Percentiles rank a stretch among this genome's conserved stretches.
Conservation (phyloP, 805 yeast species). For the Tetrapisispora iriomotensis region DNA sequence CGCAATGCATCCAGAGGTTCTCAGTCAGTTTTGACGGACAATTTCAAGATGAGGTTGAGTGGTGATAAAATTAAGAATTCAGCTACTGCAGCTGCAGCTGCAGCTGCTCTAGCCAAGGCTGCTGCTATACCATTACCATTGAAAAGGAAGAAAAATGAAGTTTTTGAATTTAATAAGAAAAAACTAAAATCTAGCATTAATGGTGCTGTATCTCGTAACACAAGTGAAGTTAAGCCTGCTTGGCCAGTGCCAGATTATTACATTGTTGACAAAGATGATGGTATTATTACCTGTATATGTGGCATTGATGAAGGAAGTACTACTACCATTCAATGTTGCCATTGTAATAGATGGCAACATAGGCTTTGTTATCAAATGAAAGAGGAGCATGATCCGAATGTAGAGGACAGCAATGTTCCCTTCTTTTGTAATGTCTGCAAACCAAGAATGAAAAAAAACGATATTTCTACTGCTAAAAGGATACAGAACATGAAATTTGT, state of each 20-base stretch:
- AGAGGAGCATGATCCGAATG: conserved; percentile 55
- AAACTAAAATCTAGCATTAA: not conserved
- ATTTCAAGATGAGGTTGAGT: not conserved
- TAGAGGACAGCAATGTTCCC: conserved; percentile 45
- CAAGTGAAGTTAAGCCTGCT: conserved; percentile 10
- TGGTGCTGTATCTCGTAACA: not conserved
- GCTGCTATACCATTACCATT: conserved; percentile 66
- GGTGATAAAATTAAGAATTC: not conserved
- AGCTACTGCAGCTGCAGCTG: conserved; percentile 44
- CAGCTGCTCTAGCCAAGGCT: conserved; percentile 77
- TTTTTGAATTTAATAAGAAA: not conserved
- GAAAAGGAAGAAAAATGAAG: conserved; percentile 2
- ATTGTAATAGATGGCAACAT: conserved; percentile 91
- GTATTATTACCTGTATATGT: conserved; percentile 83
- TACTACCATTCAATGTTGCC: conserved; percentile 88
- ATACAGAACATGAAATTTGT: conserved; percentile 23
- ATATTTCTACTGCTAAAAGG: conserved; percentile 34
- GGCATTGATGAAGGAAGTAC: conserved; percentile 85
- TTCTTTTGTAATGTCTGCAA: conserved; percentile 76
- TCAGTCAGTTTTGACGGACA: not conserved
- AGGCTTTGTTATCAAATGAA: conserved; percentile 78
- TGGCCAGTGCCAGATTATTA: conserved; percentile 35
- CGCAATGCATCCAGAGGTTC: not conserved
- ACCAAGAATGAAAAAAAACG: conserved; percentile 34
- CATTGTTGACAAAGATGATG: conserved; percentile 71